These are phyloP conservation scores for Ciborinia camelliae DNA, from an alignment of 2,329 filamentous ascomycete genomes.

Conservation along the genomic window DNA sequence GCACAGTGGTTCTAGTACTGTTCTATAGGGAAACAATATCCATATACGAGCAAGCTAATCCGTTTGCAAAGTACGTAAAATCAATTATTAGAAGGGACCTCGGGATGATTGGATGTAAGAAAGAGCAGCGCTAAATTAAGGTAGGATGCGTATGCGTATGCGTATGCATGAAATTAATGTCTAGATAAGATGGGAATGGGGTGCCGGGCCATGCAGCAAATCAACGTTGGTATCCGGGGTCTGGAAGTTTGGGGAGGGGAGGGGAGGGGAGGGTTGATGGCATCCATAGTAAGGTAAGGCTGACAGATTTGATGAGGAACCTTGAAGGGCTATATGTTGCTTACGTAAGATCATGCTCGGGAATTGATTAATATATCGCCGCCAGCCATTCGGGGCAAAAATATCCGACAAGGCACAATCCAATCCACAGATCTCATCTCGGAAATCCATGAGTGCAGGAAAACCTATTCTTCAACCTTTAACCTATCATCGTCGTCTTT, in stretches of 20 bases:
- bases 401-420: background rate
- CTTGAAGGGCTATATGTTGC: background rate
- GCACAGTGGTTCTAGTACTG: background rate
- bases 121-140: background rate
- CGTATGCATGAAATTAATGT: background rate
- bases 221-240: too few relatives aligned
- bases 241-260: background rate
- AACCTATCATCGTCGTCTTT: background rate
- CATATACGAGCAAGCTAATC: background rate
- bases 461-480: background rate
- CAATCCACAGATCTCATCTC: background rate
- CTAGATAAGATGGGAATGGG: too few relatives aligned
- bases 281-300: too few relatives aligned
- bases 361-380: background rate
- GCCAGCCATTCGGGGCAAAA: background rate
- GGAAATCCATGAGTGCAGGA: too few relatives aligned
- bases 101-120: background rate
- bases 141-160: constrained; percentile 9
- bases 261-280: background rate
- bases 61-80: background rate
- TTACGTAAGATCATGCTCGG: background rate
- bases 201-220: too few relatives aligned
- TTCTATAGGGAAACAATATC: background rate
- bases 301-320: background rate
- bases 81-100: too few relatives aligned